Conservation (phyloP, 345 rosid genomes). For the Populus alba region DNA sequence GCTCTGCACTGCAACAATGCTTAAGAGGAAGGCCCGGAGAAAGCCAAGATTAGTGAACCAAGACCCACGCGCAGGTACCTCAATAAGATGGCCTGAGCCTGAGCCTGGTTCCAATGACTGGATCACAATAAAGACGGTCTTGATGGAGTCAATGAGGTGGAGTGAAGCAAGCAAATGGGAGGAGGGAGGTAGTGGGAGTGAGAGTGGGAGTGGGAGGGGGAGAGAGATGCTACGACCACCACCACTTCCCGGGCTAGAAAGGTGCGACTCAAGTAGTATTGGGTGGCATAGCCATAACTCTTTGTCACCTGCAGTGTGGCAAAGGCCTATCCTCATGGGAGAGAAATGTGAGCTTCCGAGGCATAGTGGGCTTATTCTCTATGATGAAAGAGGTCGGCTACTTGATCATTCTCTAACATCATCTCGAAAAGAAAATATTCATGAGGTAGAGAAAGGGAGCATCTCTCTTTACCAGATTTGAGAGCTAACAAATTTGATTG, state of each 20-base stretch:
- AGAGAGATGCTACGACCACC: conserved; percentile 5
- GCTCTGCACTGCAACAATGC: conserved; percentile 39
- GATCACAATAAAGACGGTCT: conserved; percentile 41
- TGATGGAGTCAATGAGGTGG: conserved; percentile 70
- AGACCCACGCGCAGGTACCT: background rate
- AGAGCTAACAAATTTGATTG: too few species aligned
- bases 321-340: conserved; percentile 83
- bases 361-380: conserved; percentile 74
- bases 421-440: conserved; percentile 11
- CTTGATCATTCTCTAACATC: conserved; percentile 24
- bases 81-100: background rate
- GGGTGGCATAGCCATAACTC: conserved; percentile 57
- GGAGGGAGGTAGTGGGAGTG: conserved; percentile 21
- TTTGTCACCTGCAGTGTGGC: conserved; percentile 60
- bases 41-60: conserved; percentile 22
- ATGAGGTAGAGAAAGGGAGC: conserved; percentile 4
- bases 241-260: conserved; percentile 29
- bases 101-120: conserved; percentile 17
- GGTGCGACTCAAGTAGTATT: conserved; percentile 10
- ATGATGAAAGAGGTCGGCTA: conserved; percentile 56
- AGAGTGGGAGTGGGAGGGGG: background rate
- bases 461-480: too few species aligned
- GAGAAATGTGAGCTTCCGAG: conserved; percentile 78
- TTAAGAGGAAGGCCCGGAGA: conserved; percentile 37
- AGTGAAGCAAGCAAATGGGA: conserved; percentile 58